Conservation (phyloP, 1,284 basidiomycete species). For the Ceratobasidium sp. region DNA sequence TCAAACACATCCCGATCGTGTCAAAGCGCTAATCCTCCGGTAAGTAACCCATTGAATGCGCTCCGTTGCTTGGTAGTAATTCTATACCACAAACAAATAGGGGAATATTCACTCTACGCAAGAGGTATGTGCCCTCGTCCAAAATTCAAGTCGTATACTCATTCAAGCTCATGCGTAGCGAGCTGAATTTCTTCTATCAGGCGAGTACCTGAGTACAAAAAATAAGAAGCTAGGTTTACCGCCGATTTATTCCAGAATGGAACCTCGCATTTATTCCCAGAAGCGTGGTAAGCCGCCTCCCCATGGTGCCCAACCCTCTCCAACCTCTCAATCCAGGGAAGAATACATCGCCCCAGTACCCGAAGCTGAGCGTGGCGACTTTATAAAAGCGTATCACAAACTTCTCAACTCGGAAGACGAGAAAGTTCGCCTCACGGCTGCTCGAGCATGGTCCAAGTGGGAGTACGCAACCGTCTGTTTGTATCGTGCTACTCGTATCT, state of each 20-base stretch:
- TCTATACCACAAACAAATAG: conserved; percentile 57
- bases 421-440: conserved; percentile 75
- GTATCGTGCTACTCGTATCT: not conserved
- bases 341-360: conserved; percentile 86
- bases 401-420: conserved; percentile 84
- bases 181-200: conserved; percentile 95
- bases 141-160: conserved; percentile 20
- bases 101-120: conserved; percentile 90
- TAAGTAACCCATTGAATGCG: conserved; percentile 54
- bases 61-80: not conserved
- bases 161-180: conserved; percentile 61
- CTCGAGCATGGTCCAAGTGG: conserved; percentile 91
- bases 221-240: not conserved
- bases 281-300: conserved; percentile 75
- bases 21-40: conserved; percentile 87
- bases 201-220: not conserved
- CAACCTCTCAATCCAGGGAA: conserved; percentile 67
- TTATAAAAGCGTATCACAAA: conserved; percentile 87
- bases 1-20: conserved; percentile 86
- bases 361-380: conserved; percentile 79
- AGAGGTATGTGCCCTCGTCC: conserved; percentile 63
- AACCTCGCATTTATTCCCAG: conserved; percentile 84
- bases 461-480: conserved; percentile 68
- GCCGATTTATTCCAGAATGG: conserved; percentile 17
- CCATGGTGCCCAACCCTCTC: not conserved